Conservation (phyloP, 441 rosid genomes). For the Populus trichocarpa region DNA sequence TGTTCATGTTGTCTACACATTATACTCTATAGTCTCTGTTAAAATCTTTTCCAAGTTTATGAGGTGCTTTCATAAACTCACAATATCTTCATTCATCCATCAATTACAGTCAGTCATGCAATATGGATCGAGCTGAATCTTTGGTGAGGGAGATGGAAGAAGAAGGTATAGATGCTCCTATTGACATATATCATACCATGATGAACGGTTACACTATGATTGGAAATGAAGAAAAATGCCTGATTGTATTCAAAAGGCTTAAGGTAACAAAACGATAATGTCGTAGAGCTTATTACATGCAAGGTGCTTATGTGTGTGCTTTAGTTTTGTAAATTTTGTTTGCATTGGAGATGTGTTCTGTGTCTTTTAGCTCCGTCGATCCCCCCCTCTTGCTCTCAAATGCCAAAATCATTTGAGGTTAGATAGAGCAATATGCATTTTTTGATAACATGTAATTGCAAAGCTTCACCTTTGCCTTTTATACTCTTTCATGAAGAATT, state of each 20-base stretch:
- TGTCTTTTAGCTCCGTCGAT: background rate
- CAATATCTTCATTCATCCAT: background rate
- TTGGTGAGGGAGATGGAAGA: conserved; percentile 97
- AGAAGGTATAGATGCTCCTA: conserved; percentile 94
- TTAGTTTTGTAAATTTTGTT: background rate
- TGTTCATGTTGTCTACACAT: conserved; percentile 2
- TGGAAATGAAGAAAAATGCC: conserved; percentile 76
- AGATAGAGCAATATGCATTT: background rate
- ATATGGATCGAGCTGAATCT: conserved; percentile 81
- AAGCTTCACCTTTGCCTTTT: background rate
- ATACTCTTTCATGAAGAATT: background rate
- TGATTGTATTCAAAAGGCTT: conserved; percentile 81
- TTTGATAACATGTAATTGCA: background rate
- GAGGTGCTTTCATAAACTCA: background rate
- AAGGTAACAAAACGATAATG: conserved; percentile 45
- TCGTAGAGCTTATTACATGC: background rate
- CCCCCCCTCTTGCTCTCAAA: background rate
- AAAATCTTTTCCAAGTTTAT: background rate
- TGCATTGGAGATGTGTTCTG: background rate
- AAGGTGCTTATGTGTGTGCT: background rate
- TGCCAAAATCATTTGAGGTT: background rate
- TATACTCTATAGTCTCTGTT: background rate
- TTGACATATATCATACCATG: conserved; percentile 89
- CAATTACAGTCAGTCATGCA: conserved; percentile 60
- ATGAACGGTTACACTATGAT: conserved; percentile 93